A percentile compares a stretch with the other conserved stretches of the same genome.
phyloP scores from a whole-genome alignment of 352 stramenopile genomes.

The Globisporangium solare region DNA sequence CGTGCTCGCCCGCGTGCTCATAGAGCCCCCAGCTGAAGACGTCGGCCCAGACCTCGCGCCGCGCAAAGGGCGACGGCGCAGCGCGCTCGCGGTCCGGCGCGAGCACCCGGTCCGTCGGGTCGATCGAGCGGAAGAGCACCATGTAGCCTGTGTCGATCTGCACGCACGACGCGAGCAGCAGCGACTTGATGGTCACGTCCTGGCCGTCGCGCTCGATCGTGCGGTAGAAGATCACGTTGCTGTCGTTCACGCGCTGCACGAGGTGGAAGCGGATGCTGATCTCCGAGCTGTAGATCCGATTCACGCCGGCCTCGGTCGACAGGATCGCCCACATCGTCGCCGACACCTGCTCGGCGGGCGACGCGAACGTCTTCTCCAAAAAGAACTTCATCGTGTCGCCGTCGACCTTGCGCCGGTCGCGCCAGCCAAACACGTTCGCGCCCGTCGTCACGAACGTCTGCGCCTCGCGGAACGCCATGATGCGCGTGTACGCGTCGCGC shows the following conservation, averaged over 20 bases:
- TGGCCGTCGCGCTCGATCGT: conserved; percentile 45
- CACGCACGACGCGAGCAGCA: conserved; percentile 50
- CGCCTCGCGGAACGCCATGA: conserved; percentile 34
- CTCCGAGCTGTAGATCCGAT: conserved; percentile 59
- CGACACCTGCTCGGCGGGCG: conserved; percentile 33
- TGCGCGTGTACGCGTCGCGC: conserved; percentile 36
- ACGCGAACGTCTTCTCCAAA: conserved; percentile 55
- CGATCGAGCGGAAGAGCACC: conserved; percentile 57
- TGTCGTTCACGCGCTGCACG: conserved; percentile 46
- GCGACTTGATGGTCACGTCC: conserved; percentile 40
- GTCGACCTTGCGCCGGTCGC: conserved; percentile 42
- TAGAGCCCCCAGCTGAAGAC: conserved; percentile 70
- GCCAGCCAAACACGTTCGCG: conserved; percentile 59
- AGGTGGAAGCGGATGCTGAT: conserved; percentile 45
- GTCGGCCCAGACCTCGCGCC: conserved; percentile 42
- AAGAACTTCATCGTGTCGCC: conserved; percentile 56
- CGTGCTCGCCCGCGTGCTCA: conserved; percentile 26
- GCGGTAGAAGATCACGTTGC: conserved; percentile 63
- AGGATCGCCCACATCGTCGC: conserved; percentile 53
- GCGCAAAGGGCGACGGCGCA: conserved; percentile 17
- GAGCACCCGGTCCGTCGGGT: conserved; percentile 25
- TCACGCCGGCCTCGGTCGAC: conserved; percentile 45
- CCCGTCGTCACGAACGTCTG: conserved; percentile 42
- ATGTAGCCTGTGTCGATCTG: conserved; percentile 55
- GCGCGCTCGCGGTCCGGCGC: neutral